Evolutionary conservation across 1,139 yeast species (phyloP), one percentile per base, ranked within the genome.

Genomic region (Sugiyamaella japonica): DNA sequence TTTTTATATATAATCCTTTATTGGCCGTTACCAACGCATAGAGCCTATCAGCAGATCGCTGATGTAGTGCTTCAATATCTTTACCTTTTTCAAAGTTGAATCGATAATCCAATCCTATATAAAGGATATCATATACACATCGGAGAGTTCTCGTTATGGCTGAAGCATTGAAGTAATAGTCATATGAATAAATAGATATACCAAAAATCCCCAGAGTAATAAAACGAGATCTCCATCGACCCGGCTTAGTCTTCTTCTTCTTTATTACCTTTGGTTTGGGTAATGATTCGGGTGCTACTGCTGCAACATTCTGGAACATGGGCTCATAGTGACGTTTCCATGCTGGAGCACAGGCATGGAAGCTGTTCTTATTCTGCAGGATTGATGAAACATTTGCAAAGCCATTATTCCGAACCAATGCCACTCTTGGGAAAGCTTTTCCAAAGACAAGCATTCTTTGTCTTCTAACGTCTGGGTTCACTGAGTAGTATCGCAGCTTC

Each of bases 1-100:
- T 69, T 68, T 87, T 87, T 64, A 87, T 84, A 66, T 85, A 87
- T 16, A 87, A 74, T 0, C 95, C 95, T 64, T 83, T 84, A 65
- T 87, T 87, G 3, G 70, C 68, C 58, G 73, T 70, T 56, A 87
- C 67, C 63, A 86, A 69, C 44, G 78, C 69, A 60, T 80, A 76
- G 39, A 87, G 68, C 48, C 81, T 69, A 46, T 81, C 79, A 2
- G 93, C 81, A 31, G 83, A 80, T 28, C 80, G 69, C 56, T 81
- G 83, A 63, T 87, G 95, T 25, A 87, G 68, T 0, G 76, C 78
- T 25, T 76, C 78, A 13, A 82, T 70, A 46, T 76, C 78, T 43
- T 75, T 70, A 7, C 72, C 74, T 48, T 73, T 73, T 38, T 67
- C 66, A 61, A 78, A 74, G 64, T 79, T 75, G 58, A 75, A 58